These are phyloP conservation scores for Daldinia caldariorum DNA, from an alignment of 495 filamentous ascomycete genomes.

Conservation along the genomic window DNA sequence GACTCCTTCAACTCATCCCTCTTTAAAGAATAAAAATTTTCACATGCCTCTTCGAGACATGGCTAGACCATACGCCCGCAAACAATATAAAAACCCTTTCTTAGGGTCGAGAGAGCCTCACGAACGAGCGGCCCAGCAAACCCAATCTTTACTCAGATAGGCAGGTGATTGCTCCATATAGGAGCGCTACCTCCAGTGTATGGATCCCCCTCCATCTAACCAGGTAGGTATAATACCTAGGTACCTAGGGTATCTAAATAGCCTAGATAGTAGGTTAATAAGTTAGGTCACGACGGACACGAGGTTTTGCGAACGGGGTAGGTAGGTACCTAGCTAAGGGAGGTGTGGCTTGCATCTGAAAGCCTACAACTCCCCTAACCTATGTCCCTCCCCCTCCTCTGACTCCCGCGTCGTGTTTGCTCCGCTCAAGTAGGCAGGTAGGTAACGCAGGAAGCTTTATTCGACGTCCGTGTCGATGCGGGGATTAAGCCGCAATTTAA, in stretches of 20 bases:
- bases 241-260: slow-evolving; percentile 7
- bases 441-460: slow-evolving; percentile 31
- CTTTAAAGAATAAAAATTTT: neutral
- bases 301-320: too few species aligned
- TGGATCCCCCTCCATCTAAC: neutral
- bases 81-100: neutral
- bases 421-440: slow-evolving; percentile 26
- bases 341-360: slow-evolving; percentile 39
- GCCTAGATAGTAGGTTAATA: slow-evolving; percentile 11
- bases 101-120: slow-evolving; percentile 9
- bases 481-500: slow-evolving; percentile 33
- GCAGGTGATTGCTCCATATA: slow-evolving; percentile 21
- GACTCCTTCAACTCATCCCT: too few species aligned
- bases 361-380: neutral
- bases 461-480: slow-evolving; percentile 34
- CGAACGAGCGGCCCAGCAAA: slow-evolving; percentile 6
- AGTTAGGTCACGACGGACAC: too few species aligned
- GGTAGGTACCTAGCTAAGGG: too few species aligned
- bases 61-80: neutral
- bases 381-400: neutral
- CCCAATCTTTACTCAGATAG: slow-evolving; percentile 39
- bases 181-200: too few species aligned
- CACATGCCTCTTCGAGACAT: slow-evolving; percentile 12
- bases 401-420: neutral
- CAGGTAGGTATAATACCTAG: too few species aligned